Percentiles rank a stretch among this genome's conserved stretches.
Evolutionary conservation across 2,329 filamentous ascomycete species (phyloP).

Genomic region (Fusarium proliferatum): DNA sequence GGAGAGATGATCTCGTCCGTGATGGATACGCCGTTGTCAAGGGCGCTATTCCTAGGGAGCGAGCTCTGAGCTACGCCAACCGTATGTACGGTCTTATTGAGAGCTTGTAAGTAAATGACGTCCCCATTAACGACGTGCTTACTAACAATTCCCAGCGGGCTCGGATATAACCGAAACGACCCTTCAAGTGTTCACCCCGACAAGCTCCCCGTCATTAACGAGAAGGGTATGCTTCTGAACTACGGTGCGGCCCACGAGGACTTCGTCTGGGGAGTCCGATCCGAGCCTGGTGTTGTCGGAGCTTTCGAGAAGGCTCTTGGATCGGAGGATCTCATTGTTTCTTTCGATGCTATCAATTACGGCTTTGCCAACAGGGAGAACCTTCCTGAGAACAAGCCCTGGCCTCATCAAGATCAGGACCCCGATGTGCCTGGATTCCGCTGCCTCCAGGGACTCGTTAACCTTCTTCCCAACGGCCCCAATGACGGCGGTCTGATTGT

Average conservation of each 20-base stretch:
- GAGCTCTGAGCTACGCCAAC: constrained; percentile 39
- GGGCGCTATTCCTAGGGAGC: constrained; percentile 33
- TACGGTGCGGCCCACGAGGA: constrained; percentile 61
- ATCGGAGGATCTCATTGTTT: constrained; percentile 60
- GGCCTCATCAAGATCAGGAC: constrained; percentile 42
- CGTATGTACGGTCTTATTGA: constrained; percentile 39
- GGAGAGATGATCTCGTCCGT: constrained; percentile 38
- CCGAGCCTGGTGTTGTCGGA: constrained; percentile 58
- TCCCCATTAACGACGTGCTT: accelerated
- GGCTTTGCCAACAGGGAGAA: constrained; percentile 56
- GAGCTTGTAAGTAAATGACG: constrained; percentile 27
- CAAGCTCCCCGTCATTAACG: constrained; percentile 44
- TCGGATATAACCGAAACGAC: constrained; percentile 36
- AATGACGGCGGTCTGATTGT: constrained; percentile 52
- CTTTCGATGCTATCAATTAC: constrained; percentile 54
- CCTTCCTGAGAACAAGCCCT: constrained; percentile 37
- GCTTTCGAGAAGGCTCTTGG: constrained; percentile 59
- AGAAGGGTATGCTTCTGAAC: constrained; percentile 60
- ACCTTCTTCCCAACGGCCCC: constrained; percentile 51
- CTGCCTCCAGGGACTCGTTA: constrained; percentile 63
- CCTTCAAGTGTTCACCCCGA: constrained; percentile 34
- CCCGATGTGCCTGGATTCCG: constrained; percentile 54
- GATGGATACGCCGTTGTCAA: constrained; percentile 39
- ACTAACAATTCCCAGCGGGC: constrained; percentile 15
- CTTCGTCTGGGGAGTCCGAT: constrained; percentile 60